These are phyloP conservation scores for Beauveria sp. DNA, from an alignment of 2,329 filamentous ascomycete genomes.

Conservation along the genomic window DNA sequence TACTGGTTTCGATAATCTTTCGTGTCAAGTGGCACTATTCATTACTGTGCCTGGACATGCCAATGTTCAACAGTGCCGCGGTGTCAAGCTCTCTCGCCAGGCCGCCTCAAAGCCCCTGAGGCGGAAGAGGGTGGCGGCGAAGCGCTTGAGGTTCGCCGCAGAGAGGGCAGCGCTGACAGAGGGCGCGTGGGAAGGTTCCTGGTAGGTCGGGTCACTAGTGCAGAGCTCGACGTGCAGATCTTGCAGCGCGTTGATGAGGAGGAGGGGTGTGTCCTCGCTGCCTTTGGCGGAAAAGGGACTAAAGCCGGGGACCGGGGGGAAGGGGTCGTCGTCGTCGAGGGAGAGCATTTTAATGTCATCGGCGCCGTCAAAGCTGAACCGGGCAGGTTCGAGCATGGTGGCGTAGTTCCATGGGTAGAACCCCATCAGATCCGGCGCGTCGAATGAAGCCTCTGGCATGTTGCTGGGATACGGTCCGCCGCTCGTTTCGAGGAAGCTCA, in stretches of 20 bases:
- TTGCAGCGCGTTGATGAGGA: constrained; percentile 12
- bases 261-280: background rate
- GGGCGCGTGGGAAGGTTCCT: constrained; percentile 10
- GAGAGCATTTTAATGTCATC: constrained; percentile 2
- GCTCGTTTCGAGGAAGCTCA: constrained; percentile 4
- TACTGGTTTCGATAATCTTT: background rate
- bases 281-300: background rate
- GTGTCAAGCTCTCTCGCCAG: background rate
- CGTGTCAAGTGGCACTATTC: constrained; percentile 1
- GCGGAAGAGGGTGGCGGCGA: constrained; percentile 19
- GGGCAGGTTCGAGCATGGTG: constrained; percentile 7
- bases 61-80: background rate
- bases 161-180: constrained; percentile 16
- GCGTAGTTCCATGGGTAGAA: constrained; percentile 14
- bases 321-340: constrained; percentile 10
- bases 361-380: constrained; percentile 1
- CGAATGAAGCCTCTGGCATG: background rate
- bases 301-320: background rate
- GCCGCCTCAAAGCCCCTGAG: constrained; percentile 16
- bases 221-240: constrained; percentile 13
- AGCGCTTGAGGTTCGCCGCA: constrained; percentile 14
- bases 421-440: constrained; percentile 1
- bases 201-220: constrained; percentile 13
- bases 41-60: constrained; percentile 1
- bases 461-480: background rate